phyloP scores from a whole-genome alignment of 805 yeast species.

The Kazachstania psychrophila region DNA sequence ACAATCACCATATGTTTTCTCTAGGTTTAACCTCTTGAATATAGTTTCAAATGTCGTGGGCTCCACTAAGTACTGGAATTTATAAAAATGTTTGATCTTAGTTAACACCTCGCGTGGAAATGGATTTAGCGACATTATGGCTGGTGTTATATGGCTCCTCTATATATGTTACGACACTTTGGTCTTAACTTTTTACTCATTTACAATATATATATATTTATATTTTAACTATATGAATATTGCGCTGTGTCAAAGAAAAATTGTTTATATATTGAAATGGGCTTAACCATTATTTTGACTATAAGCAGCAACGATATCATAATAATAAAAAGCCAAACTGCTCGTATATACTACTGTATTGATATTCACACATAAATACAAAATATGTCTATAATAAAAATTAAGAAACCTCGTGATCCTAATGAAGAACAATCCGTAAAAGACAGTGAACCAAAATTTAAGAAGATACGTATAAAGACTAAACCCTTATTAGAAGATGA shows the following conservation, averaged over 20 bases:
- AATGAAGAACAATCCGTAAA: constrained; percentile 4
- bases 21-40: constrained; percentile 40
- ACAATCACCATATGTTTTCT: constrained; percentile 27
- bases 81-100: constrained; percentile 17
- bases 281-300: no score
- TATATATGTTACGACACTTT: neutral
- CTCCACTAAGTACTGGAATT: constrained; percentile 18
- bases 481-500: constrained; percentile 10
- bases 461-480: constrained; percentile 16
- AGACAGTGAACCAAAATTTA: constrained; percentile 15
- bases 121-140: neutral
- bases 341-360: no score
- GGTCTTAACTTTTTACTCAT: no score
- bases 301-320: no score
- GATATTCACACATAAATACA: no score
- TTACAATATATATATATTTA: no score
- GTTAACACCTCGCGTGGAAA: constrained; percentile 5
- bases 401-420: constrained; percentile 21
- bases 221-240: no score
- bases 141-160: neutral
- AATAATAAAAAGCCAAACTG: no score
- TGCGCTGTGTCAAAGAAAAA: no score
- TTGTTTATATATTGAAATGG: no score
- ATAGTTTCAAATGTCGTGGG: constrained; percentile 27
- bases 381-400: constrained; percentile 24